Evolutionary conservation across 352 stramenopile species (phyloP).

Genomic region (Blastocystis sp.): DNA sequence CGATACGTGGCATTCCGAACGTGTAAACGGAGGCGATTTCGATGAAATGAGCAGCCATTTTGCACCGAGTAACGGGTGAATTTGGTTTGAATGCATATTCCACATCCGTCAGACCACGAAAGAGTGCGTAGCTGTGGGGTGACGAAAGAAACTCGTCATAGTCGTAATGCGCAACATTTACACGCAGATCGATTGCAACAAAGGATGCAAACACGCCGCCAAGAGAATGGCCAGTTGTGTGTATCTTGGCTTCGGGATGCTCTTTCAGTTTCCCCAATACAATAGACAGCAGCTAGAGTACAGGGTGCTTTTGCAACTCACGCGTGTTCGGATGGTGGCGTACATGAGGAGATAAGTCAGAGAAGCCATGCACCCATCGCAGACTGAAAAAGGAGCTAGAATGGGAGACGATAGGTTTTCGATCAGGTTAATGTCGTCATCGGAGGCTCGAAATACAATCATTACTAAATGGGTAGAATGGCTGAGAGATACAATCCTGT

Average conservation of each 20-base stretch:
- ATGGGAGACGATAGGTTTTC: background rate
- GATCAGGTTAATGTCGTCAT: background rate
- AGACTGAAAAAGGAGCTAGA: background rate
- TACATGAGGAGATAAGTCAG: background rate
- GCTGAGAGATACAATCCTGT: background rate
- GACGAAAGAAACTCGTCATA: background rate
- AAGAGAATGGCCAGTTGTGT: background rate
- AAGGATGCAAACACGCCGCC: background rate
- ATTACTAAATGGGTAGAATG: background rate
- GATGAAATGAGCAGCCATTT: background rate
- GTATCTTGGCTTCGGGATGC: background rate
- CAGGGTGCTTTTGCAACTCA: background rate
- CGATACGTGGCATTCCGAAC: constrained; percentile 21
- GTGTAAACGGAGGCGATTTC: background rate
- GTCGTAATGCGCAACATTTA: background rate
- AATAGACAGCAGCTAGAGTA: background rate
- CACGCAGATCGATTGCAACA: background rate
- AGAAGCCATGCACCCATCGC: background rate
- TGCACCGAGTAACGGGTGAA: background rate
- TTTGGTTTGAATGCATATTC: background rate
- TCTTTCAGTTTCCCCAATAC: background rate
- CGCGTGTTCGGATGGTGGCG: background rate
- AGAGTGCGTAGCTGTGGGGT: background rate
- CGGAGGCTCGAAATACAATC: background rate
- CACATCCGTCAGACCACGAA: background rate